A percentile compares a stretch with the other conserved stretches of the same genome.
Evolutionary conservation across 345 rosid genomes (phyloP).

Genomic region (Barbarea vulgaris): DNA sequence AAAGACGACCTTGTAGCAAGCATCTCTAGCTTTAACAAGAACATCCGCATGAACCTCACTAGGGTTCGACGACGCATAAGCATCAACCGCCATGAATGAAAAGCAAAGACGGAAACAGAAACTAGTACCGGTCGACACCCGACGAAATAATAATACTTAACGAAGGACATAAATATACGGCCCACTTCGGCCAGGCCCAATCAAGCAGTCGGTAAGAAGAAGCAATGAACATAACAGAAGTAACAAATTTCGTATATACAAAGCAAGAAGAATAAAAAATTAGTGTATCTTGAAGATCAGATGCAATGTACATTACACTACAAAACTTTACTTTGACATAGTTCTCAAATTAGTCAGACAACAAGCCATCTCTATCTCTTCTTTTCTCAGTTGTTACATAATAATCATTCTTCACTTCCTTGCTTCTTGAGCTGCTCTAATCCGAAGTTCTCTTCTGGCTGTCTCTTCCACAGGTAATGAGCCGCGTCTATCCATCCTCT

Average conservation of each 20-base stretch:
- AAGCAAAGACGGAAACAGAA: background rate
- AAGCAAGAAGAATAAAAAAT: background rate
- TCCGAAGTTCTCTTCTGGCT: conserved; percentile 46
- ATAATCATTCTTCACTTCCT: background rate
- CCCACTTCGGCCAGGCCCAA: conserved; percentile 25
- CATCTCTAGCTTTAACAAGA: conserved; percentile 62
- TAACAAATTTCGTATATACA: background rate
- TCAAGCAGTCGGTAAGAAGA: background rate
- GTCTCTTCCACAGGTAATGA: conserved; percentile 42
- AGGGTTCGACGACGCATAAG: conserved; percentile 51
- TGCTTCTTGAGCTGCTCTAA: conserved; percentile 38
- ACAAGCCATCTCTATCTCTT: background rate
- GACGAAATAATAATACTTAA: background rate
- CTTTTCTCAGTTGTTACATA: conserved; percentile 7
- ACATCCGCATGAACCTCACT: conserved; percentile 71
- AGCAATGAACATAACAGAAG: background rate
- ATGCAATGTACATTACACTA: conserved; percentile 1
- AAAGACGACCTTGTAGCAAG: conserved; percentile 68
- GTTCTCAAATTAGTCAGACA: background rate
- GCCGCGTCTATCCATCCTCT: conserved; percentile 47
- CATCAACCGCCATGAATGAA: conserved; percentile 51
- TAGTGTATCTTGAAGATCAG: conserved; percentile 8
- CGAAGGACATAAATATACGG: background rate
- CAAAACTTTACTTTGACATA: conserved; percentile 8
- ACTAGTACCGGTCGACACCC: background rate